Conservation (phyloP, 2,329 filamentous ascomycete species). For the Xylaria sp. region DNA sequence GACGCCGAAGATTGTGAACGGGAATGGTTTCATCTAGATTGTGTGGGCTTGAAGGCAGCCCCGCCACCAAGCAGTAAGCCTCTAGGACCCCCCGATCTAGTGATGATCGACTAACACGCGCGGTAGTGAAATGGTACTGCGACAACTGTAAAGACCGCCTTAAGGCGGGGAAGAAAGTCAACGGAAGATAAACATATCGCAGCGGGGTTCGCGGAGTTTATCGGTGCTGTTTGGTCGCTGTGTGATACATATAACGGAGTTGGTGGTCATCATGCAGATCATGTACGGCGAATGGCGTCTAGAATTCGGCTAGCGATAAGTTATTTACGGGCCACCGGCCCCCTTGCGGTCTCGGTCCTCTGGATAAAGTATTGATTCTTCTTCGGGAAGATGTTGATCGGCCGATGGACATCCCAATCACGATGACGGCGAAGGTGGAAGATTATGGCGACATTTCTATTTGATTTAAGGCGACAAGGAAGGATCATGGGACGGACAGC, state of each 20-base stretch:
- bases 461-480: background rate
- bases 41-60: constrained; percentile 81
- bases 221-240: constrained; percentile 17
- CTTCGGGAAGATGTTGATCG: constrained; percentile 6
- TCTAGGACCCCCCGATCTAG: background rate
- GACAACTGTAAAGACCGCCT: constrained; percentile 79
- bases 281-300: constrained; percentile 37
- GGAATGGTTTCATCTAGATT: constrained; percentile 88
- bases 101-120: constrained; percentile 48
- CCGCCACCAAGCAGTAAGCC: constrained; percentile 79
- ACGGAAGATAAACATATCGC: constrained; percentile 54
- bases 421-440: constrained; percentile 11
- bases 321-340: constrained; percentile 22
- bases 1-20: constrained; percentile 77
- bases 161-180: constrained; percentile 65
- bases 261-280: constrained; percentile 30
- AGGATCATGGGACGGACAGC: background rate
- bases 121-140: constrained; percentile 81
- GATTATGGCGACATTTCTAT: constrained; percentile 11
- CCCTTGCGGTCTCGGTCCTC: constrained; percentile 25
- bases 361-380: constrained; percentile 30
- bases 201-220: background rate
- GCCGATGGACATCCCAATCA: background rate
- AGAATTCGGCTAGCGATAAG: constrained; percentile 23
- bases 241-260: constrained; percentile 38